These are phyloP conservation scores for Salix udensis DNA, from an alignment of 345 rosid species.

Conservation along the genomic window DNA sequence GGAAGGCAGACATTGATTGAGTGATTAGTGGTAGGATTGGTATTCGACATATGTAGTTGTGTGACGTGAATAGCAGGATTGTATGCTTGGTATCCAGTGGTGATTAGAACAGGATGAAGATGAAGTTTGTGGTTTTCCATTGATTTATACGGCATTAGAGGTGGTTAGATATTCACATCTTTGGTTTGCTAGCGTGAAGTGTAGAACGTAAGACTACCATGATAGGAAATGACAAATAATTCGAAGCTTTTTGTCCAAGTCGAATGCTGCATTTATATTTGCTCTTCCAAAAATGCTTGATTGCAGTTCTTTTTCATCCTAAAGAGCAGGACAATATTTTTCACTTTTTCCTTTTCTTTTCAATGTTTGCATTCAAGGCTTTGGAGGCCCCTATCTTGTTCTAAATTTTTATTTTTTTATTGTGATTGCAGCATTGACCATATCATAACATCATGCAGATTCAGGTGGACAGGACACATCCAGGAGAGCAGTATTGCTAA, in stretches of 20 bases:
- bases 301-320: not conserved
- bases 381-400: not conserved
- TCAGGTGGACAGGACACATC: conserved; percentile 18
- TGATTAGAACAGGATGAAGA: not conserved
- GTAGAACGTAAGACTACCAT: not conserved
- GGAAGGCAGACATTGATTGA: not conserved
- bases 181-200: not conserved
- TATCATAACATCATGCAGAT: conserved; percentile 12
- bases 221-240: not conserved
- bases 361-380: not conserved
- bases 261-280: not conserved
- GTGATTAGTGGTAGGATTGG: not conserved
- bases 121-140: not conserved
- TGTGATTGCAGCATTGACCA: conserved; percentile 6
- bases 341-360: not conserved
- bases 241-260: not conserved
- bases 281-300: not conserved
- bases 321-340: not conserved
- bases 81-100: not conserved
- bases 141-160: not conserved
- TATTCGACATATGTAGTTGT: not conserved
- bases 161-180: not conserved
- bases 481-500: conserved; percentile 10
- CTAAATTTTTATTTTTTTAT: not conserved
- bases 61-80: not conserved